Base-by-base conservation (phyloP, 1,284 basidiomycete genomes). In the Agaricales sp. region DNA sequence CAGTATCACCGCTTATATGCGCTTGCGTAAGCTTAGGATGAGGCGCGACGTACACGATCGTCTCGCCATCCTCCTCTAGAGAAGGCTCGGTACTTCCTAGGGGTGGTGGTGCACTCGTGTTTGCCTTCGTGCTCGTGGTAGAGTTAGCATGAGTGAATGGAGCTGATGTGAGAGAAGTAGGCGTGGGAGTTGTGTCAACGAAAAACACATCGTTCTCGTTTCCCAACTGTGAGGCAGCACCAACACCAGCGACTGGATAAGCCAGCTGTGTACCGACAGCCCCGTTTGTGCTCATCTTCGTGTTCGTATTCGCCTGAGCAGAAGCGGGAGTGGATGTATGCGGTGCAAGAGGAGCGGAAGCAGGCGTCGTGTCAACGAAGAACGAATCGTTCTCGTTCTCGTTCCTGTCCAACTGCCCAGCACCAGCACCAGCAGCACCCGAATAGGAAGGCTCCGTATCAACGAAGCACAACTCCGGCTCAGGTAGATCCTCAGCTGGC, bases 21-120 rank as follows among this genome's bases (percentile, higher is more conserved):
- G 4, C 50, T 21, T 23, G 56, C 48, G 22, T 50, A 3, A 37
- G 56, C 53, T 23, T 58, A 52, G 44, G 77, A 55, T 77, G 69
- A 0, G 78, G 78, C 1, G 77, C 78, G n/a, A 73, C 74, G 54
- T 81, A 81, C 13, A 81, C 77, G 45, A 81, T 80, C 0, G 68
- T 55, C 51, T 80, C 78, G 23, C 79, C 78, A 2, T 75, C 72
- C 45, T 68, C 67, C 13, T 51, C 50, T 8, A 45, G 24, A 41
- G 22, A 30, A 20, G 38, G 39, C 13, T 2, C 18, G 18, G 22
- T 18, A 35, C 22, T 47, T 6, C 20, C 16, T 4, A 4, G 13
- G 14, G 25, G 8, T 11, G 16, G 46, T n/a, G n/a, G n/a, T n/a
- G n/a, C n/a, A n/a, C n/a, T n/a, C n/a, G n/a, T n/a, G n/a, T n/a